Evolutionary conservation across 345 rosid species (phyloP), one percentile per base, ranked within the genome.

Genomic region (Arabis alpina): DNA sequence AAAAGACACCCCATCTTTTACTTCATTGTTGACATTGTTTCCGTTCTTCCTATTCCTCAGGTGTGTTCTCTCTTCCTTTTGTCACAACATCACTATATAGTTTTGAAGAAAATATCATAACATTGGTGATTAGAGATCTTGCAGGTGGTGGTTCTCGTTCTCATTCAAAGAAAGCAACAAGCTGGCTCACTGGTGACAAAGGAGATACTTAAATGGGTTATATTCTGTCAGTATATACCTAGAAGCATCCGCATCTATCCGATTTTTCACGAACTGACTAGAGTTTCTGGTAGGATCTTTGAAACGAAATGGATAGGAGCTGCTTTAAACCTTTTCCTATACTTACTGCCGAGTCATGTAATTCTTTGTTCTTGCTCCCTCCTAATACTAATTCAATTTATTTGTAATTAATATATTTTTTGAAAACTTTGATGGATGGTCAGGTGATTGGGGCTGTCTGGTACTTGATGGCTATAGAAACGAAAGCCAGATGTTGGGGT

Each of bases 401-500:
- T 19, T 19, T 19, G 23, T 19, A 19, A 19, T 19, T 19, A 19
- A 19, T 19, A 19, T 19, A 0, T 19, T 19, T 19, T 19, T 19
- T 19, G 23, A 0, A 36, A 36, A 41, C 25, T 14, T 66, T 54
- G 39, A 36, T 36, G n/a, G 24, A 44, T 62, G 68, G 54, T 5
- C 65, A 76, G 79, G 79, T 49, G 53, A 6, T 70, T 62, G 79
- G 79, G 16, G 75, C 76, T 10, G 40, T 70, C 13, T 76, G 79
- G 79, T 76, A 76, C 48, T 10, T 76, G 71, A 27, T 8, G 40
- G 37, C 76, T 5, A 10, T 76, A 10, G 71, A 76, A 49, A 68
- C 27, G 47, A 41, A 23, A 55, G 11, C n/a, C 37, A 39, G 1
- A 63, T 76, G 79, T 4, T 76, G 79, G 79, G 62, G 47, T 47